Conservation (phyloP, 208 protist species). For the Tetramitus jugosus region DNA sequence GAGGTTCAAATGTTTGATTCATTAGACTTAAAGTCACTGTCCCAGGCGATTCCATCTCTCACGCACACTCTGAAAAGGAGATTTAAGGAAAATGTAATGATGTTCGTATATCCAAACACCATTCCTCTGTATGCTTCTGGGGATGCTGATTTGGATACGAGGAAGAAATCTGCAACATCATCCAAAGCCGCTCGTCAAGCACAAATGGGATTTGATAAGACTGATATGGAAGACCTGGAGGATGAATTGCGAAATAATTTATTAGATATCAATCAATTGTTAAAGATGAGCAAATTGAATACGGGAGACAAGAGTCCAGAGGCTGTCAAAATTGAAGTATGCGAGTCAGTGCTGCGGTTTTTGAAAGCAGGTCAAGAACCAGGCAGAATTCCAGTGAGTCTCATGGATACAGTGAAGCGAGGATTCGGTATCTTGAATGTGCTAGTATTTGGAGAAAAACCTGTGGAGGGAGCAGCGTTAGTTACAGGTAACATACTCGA, state of each 20-base stretch:
- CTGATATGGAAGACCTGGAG: not conserved
- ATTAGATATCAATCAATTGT: constrained; percentile 19
- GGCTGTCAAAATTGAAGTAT: not conserved
- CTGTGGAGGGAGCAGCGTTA: too few relatives aligned
- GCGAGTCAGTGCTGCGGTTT: not conserved
- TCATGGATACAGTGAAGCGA: not conserved
- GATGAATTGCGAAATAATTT: constrained; percentile 4
- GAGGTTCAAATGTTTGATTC: constrained; percentile 16
- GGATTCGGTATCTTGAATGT: constrained; percentile 13
- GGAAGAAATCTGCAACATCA: too few relatives aligned
- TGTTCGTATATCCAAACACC: constrained; percentile 6
- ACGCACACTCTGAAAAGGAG: not conserved
- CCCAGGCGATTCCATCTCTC: not conserved
- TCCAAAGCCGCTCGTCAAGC: too few relatives aligned
- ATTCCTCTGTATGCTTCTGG: not conserved
- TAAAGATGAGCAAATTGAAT: not conserved
- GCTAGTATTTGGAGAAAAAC: not conserved
- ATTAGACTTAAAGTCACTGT: not conserved
- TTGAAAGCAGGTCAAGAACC: not conserved
- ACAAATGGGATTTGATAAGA: too few relatives aligned
- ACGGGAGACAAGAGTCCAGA: not conserved
- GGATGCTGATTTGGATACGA: too few relatives aligned
- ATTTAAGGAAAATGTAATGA: not conserved
- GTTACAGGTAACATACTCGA: not conserved
- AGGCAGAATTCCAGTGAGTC: not conserved